These are phyloP conservation scores for Cadophora malorum DNA, from an alignment of 2,329 filamentous ascomycete genomes.

Conservation along the genomic window DNA sequence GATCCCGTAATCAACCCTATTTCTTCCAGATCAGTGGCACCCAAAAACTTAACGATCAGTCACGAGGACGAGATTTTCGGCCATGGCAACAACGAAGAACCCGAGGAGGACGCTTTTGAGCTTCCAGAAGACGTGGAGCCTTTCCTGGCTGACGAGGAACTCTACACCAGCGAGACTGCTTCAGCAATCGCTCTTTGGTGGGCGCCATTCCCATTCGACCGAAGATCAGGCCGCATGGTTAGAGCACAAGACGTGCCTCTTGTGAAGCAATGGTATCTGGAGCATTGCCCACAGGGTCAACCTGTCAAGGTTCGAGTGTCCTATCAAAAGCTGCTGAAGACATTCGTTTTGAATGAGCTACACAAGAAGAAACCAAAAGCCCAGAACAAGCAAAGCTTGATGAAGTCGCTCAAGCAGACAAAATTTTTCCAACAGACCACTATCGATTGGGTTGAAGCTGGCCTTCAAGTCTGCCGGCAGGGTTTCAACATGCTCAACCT, in stretches of 20 bases:
- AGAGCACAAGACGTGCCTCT: slow-evolving; percentile 95
- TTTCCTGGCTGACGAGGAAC: slow-evolving; percentile 86
- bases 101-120: slow-evolving; percentile 80
- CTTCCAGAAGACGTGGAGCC: slow-evolving; percentile 82
- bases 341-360: slow-evolving; percentile 92
- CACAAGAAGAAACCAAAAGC: slow-evolving; percentile 97
- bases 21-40: slow-evolving; percentile 89
- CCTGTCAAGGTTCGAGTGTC: slow-evolving; percentile 98
- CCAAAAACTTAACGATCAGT: slow-evolving; percentile 89
- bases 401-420: slow-evolving; percentile 89
- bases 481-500: slow-evolving; percentile 99
- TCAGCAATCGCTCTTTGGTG: slow-evolving; percentile 96
- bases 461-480: slow-evolving; percentile 95
- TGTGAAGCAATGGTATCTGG: slow-evolving; percentile 98
- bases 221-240: slow-evolving; percentile 93
- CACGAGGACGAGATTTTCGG: slow-evolving; percentile 97
- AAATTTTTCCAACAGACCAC: slow-evolving; percentile 99
- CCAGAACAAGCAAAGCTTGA: slow-evolving; percentile 90
- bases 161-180: slow-evolving; percentile 88
- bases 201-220: slow-evolving; percentile 96
- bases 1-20: slow-evolving; percentile 98
- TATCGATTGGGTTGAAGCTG: slow-evolving; percentile 99
- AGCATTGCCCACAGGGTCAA: slow-evolving; percentile 89
- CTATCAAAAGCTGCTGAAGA: slow-evolving; percentile 97
- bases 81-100: slow-evolving; percentile 72